These are phyloP conservation scores for Venturia carpophila DNA, from an alignment of 2,329 filamentous ascomycete genomes.

Conservation along the genomic window DNA sequence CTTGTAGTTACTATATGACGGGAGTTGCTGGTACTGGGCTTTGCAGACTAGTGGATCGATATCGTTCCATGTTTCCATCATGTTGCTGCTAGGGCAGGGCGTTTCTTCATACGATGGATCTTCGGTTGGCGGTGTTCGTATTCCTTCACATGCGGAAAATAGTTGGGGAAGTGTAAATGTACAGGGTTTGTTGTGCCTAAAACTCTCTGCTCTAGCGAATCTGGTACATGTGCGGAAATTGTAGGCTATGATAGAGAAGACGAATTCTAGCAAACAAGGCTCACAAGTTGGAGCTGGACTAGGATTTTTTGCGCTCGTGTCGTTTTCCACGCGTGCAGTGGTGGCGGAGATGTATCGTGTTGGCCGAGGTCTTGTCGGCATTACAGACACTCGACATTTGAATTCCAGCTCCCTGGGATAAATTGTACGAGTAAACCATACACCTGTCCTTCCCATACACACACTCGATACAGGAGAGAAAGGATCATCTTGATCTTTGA, in stretches of 20 bases:
- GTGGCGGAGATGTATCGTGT: not conserved
- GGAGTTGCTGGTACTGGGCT: not conserved
- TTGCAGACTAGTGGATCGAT: not conserved
- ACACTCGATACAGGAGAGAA: not conserved
- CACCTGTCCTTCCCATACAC: not conserved
- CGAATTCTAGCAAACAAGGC: not conserved
- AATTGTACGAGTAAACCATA: not conserved
- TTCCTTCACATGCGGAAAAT: not conserved
- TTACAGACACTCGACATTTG: slow-evolving; percentile 5
- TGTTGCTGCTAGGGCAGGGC: not conserved
- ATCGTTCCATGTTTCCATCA: not conserved
- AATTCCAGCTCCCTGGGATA: not conserved
- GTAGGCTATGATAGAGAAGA: not conserved
- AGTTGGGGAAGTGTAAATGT: slow-evolving; percentile 1
- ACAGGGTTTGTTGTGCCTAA: not conserved
- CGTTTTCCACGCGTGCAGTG: not conserved
- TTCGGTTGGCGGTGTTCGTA: not conserved
- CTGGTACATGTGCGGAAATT: not conserved
- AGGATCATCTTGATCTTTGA: too few species aligned
- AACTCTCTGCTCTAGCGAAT: slow-evolving; percentile 7
- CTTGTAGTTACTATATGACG: not conserved
- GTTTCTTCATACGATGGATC: not conserved
- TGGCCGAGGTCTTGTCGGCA: slow-evolving; percentile 6
- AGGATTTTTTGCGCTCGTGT: not conserved
- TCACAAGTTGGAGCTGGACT: not conserved